Evolutionary conservation across 306 rosid genomes (phyloP).

Genomic region (Calophaca sinica): DNA sequence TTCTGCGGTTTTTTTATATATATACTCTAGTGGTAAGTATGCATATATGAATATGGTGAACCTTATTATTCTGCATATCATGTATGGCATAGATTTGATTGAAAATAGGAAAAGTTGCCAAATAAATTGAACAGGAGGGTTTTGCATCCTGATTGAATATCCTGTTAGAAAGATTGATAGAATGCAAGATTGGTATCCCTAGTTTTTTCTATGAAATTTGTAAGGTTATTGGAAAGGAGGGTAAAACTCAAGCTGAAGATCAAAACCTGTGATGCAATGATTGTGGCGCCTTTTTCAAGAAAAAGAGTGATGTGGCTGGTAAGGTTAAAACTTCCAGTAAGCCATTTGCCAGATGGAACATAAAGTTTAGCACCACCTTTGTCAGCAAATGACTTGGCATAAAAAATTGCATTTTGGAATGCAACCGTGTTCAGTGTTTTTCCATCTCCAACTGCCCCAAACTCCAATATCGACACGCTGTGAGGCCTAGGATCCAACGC

Average conservation of each 20-base stretch:
- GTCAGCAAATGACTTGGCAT: constrained; percentile 73
- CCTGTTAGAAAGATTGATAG: too few species aligned
- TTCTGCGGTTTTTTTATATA: too few species aligned
- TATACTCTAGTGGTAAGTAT: too few species aligned
- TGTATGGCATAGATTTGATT: too few species aligned
- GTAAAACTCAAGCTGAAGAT: constrained; percentile 22
- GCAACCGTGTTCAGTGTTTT: constrained; percentile 72
- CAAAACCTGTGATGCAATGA: constrained; percentile 71
- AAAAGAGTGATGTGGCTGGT: constrained; percentile 79
- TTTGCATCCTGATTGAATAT: too few species aligned
- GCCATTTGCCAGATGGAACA: constrained; percentile 76
- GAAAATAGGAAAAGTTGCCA: too few species aligned
- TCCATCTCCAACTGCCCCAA: constrained; percentile 85
- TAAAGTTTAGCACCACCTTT: constrained; percentile 80
- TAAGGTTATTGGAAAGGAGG: too few species aligned
- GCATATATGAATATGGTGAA: background rate
- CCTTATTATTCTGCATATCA: background rate
- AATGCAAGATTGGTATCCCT: too few species aligned
- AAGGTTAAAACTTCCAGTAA: constrained; percentile 72
- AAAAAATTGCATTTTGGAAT: constrained; percentile 69
- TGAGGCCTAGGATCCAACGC: constrained; percentile 61
- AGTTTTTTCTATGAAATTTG: too few species aligned
- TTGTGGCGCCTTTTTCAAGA: constrained; percentile 65
- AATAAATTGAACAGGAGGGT: too few species aligned
- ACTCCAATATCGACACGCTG: constrained; percentile 71